These are phyloP conservation scores for Boletus pseudo-olivaceus DNA, from an alignment of 768 basidiomycete genomes.

Conservation along the genomic window DNA sequence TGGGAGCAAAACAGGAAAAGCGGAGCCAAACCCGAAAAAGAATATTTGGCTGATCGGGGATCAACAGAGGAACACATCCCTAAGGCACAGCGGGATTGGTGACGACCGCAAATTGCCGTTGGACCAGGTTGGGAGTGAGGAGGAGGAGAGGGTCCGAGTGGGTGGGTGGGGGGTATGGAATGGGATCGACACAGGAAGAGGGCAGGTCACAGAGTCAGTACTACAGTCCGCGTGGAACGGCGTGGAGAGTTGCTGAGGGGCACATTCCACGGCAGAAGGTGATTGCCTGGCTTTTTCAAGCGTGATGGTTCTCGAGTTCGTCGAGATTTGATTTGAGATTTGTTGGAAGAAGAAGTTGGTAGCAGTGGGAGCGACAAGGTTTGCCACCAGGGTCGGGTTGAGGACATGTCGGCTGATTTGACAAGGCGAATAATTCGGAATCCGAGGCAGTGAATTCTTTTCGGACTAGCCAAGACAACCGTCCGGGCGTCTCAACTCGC, in stretches of 20 bases:
- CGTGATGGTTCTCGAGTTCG: slow-evolving; percentile 25
- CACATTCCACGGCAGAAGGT: slow-evolving; percentile 11
- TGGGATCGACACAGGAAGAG: neutral
- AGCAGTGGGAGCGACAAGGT: slow-evolving; percentile 23
- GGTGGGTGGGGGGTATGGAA: too few relatives aligned
- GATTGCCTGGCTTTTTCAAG: too few relatives aligned
- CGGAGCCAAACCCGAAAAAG: slow-evolving; percentile 35
- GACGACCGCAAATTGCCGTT: slow-evolving; percentile 29
- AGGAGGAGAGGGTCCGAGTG: neutral
- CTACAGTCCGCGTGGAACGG: neutral
- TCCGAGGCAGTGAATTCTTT: slow-evolving; percentile 34
- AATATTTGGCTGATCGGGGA: slow-evolving; percentile 55
- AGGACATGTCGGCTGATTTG: slow-evolving; percentile 34
- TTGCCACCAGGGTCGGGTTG: slow-evolving; percentile 36
- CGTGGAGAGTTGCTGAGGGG: neutral
- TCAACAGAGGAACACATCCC: slow-evolving; percentile 44
- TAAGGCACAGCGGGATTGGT: slow-evolving; percentile 29
- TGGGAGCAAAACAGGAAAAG: slow-evolving; percentile 14
- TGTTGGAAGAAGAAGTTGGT: too few relatives aligned
- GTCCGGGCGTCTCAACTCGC: slow-evolving; percentile 25
- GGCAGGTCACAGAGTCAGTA: too few relatives aligned
- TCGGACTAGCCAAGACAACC: slow-evolving; percentile 16
- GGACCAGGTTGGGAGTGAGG: neutral
- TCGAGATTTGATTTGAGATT: slow-evolving; percentile 34
- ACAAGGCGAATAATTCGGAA: slow-evolving; percentile 51